Percentiles rank a stretch among this genome's conserved stretches.
phyloP scores from a whole-genome alignment of 2,329 filamentous ascomycete genomes.

The Zasmidium angulare region DNA sequence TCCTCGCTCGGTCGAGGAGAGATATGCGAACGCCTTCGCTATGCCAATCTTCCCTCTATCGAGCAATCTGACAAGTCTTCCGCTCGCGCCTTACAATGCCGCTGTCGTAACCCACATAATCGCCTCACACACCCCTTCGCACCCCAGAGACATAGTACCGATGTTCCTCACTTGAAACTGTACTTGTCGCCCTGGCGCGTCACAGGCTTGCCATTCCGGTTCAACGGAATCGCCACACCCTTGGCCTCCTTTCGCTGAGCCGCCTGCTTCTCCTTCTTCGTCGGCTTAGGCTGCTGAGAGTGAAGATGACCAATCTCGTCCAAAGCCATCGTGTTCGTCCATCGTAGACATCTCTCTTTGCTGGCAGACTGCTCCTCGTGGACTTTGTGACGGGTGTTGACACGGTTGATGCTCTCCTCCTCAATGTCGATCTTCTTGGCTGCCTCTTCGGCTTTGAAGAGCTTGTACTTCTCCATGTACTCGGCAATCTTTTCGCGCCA shows the following conservation, averaged over 20 bases:
- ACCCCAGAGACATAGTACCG: too few relatives aligned
- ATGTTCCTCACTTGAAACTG: conserved; percentile 22
- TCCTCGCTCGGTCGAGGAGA: too few relatives aligned
- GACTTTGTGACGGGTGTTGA: conserved; percentile 64
- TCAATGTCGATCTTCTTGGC: conserved; percentile 50
- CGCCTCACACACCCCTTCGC: neutral
- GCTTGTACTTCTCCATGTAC: conserved; percentile 59
- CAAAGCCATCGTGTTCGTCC: conserved; percentile 64
- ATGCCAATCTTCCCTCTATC: neutral
- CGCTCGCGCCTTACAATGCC: conserved; percentile 1
- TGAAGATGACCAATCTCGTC: conserved; percentile 33
- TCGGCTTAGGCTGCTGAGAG: conserved; percentile 32
- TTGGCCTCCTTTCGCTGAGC: conserved; percentile 32
- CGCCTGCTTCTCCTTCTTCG: conserved; percentile 35
- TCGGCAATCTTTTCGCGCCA: conserved; percentile 72
- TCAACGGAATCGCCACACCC: conserved; percentile 40
- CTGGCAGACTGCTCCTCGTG: conserved; percentile 54
- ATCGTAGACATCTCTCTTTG: conserved; percentile 62
- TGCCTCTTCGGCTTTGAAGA: conserved; percentile 47
- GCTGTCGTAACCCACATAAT: neutral
- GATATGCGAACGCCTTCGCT: conserved; percentile 2
- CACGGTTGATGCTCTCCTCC: conserved; percentile 49
- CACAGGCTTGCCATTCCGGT: conserved; percentile 50
- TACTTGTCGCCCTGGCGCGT: conserved; percentile 53
- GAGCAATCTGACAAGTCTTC: neutral